Evolutionary conservation across 129 eudicot genomes (phyloP).

Genomic region (Helichrysum umbraculigerum): DNA sequence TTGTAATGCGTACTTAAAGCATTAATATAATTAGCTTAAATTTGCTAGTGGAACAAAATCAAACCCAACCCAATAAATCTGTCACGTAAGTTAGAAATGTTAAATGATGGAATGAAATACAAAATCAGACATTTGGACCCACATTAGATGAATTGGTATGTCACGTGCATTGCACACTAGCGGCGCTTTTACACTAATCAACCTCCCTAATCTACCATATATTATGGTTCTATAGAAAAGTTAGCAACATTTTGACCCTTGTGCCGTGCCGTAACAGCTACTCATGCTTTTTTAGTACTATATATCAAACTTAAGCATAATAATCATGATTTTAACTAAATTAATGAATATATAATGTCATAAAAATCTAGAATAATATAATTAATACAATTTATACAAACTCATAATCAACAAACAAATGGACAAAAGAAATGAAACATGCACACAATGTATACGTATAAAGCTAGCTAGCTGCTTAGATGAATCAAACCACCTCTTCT

Average conservation of each 20-base stretch:
- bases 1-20: too few relatives aligned
- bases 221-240: conserved; percentile 29
- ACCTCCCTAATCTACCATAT: conserved; percentile 31
- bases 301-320: not conserved
- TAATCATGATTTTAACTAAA: conserved; percentile 14
- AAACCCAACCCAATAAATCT: too few relatives aligned
- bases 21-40: too few relatives aligned
- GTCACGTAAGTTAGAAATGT: too few relatives aligned
- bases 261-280: conserved; percentile 90
- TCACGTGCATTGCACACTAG: conserved; percentile 60
- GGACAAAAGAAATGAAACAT: conserved; percentile 26
- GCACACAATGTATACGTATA: conserved; percentile 21
- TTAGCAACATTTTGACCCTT: conserved; percentile 33
- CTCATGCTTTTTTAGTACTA: conserved; percentile 48
- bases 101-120: not conserved
- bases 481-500: conserved; percentile 25
- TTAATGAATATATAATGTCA: conserved; percentile 1
- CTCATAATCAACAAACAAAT: conserved; percentile 20
- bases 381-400: conserved; percentile 29
- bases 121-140: conserved; percentile 19
- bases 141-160: conserved; percentile 15
- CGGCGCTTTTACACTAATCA: conserved; percentile 39
- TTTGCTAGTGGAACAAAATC: too few relatives aligned
- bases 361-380: conserved; percentile 22
- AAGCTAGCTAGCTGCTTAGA: not conserved